Percentiles rank a stretch among this genome's conserved stretches.
These are phyloP conservation scores for Cadophora malorum DNA, from an alignment of 2,329 filamentous ascomycete genomes.

Conservation along the genomic window DNA sequence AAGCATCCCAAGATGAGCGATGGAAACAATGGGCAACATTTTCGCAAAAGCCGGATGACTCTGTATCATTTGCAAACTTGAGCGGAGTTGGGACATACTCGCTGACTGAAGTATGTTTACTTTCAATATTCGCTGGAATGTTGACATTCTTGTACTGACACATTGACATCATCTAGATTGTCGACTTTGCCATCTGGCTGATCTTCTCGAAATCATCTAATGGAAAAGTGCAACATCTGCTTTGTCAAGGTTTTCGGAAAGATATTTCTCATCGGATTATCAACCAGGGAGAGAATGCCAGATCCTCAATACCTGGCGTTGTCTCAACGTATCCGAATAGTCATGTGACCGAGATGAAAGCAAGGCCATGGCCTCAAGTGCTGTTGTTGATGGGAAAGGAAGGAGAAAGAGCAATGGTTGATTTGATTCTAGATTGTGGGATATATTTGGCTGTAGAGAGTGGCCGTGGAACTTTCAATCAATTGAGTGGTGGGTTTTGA, in stretches of 20 bases:
- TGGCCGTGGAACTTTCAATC: conserved; percentile 71
- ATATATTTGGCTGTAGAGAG: conserved; percentile 71
- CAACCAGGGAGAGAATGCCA: conserved; percentile 40
- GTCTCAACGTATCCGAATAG: conserved; percentile 70
- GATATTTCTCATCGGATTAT: conserved; percentile 38
- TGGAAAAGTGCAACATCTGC: conserved; percentile 71
- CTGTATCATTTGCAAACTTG: conserved; percentile 56
- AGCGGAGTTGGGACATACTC: conserved; percentile 55
- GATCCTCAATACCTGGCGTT: conserved; percentile 68
- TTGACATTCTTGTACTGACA: conserved; percentile 17
- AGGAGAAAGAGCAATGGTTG: conserved; percentile 78
- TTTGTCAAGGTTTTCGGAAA: conserved; percentile 83
- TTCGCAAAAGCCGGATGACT: conserved; percentile 68
- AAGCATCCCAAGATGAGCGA: conserved; percentile 47
- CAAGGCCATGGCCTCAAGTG: conserved; percentile 75
- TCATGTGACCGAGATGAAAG: conserved; percentile 72
- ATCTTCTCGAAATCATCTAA: conserved; percentile 68
- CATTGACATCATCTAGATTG: conserved; percentile 58
- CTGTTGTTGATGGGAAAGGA: conserved; percentile 75
- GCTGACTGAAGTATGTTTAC: conserved; percentile 66
- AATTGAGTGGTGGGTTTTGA: conserved; percentile 71
- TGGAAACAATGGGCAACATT: conserved; percentile 65
- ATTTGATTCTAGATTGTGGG: conserved; percentile 77
- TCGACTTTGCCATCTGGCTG: conserved; percentile 79
- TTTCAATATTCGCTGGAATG: conserved; percentile 22